Evolutionary conservation across 805 yeast species (phyloP), one percentile per base, ranked within the genome.

Genomic region (Saturnispora sekii): DNA sequence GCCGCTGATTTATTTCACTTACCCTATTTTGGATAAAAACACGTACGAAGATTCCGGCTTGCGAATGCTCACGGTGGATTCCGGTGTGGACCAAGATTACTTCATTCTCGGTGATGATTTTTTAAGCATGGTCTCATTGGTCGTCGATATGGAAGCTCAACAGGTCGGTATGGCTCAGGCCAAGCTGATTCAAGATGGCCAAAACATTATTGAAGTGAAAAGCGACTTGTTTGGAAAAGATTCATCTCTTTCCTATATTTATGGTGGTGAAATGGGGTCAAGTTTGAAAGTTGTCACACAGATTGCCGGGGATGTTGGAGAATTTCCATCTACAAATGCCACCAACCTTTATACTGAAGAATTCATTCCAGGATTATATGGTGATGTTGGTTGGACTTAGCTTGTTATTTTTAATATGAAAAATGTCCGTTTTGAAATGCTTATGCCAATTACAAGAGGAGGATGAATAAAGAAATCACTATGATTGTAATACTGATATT

Each of bases 81-180:
- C 26, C 8, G 41, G 41, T 30, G 35, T 26, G 14, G 63, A 63
- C 34, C 64, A 60, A 46, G 65, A 64, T 33, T 48, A 62, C 3
- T 61, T 65, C 45, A 63, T 70, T 14, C 56, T 76, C 10, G 84
- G 84, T 41, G 81, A 76, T 56, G 62, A 70, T 5, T 72, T 79
- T 58, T 53, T 79, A 45, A 65, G 73, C 48, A 58, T 70, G 28
- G 74, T 74, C 1, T 77, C 77, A 50, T 65, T 71, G 12, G 78
- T 76, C 34, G 79, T 67, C 45, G 81, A 78, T 57, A 54, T 77
- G 42, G 78, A 76, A 16, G 63, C 65, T 35, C 52, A 62, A 26
- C 63, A 64, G 37, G 54, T 75, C 17, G 69, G 69, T 1, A 35
- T 75, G 14, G 80, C 78, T 3, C 76, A 46, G 18, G 48, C 48